Evolutionary conservation across 2,329 filamentous ascomycete genomes (phyloP).

Genomic region (Podosphaera leucotricha): DNA sequence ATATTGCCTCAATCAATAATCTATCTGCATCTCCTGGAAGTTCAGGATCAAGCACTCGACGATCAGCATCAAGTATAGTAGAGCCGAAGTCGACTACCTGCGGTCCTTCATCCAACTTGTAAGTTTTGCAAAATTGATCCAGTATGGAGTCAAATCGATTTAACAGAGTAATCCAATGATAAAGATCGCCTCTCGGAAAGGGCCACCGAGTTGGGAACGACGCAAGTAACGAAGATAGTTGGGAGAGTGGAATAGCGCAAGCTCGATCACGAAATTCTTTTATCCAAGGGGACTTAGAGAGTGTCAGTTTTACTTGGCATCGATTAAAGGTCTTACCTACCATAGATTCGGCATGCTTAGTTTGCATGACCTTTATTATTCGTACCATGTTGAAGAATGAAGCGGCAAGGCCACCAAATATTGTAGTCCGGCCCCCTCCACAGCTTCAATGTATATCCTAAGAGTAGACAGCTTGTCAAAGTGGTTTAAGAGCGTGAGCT

Average conservation of each 20-base stretch:
- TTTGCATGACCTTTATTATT: conserved; percentile 42
- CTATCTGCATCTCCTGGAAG: conserved; percentile 51
- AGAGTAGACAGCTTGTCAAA: conserved; percentile 12
- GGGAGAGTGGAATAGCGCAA: conserved; percentile 43
- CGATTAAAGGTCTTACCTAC: too few relatives aligned
- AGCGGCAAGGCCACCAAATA: conserved; percentile 32
- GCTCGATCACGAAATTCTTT: conserved; percentile 54
- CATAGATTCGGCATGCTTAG: conserved; percentile 43
- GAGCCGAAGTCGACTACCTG: conserved; percentile 55
- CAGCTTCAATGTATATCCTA: conserved; percentile 15
- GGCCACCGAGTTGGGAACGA: conserved; percentile 80
- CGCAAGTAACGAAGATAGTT: conserved; percentile 52
- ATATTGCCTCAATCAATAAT: conserved; percentile 52
- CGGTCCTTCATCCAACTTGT: conserved; percentile 56
- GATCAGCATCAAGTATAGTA: conserved; percentile 22
- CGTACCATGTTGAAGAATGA: conserved; percentile 37
- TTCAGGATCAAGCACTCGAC: conserved; percentile 16
- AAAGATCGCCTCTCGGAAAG: conserved; percentile 82
- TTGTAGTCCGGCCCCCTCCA: conserved; percentile 22
- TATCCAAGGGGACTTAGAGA: conserved; percentile 61
- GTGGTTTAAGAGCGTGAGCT: conserved; percentile 15
- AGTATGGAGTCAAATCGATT: conserved; percentile 85
- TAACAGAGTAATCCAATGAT: conserved; percentile 90
- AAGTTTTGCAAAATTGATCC: conserved; percentile 57
- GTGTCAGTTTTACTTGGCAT: too few relatives aligned